Conservation (phyloP, 106 monocot genomes). For the Dioscorea alata region DNA sequence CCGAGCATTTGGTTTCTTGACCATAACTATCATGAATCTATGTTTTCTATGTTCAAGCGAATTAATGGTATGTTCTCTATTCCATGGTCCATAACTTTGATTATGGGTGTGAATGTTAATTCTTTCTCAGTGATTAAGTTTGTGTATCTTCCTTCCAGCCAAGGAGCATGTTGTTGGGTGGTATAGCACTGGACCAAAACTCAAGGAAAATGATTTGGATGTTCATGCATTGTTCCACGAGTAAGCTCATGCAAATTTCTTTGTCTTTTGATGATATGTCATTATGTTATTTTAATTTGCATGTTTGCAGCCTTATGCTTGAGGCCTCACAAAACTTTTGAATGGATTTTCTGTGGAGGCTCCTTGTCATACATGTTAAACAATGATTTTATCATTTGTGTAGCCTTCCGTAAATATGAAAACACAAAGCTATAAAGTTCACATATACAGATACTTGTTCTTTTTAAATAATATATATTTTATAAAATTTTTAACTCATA, state of each 20-base stretch:
- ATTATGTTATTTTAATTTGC: too few species aligned
- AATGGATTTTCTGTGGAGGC: too few species aligned
- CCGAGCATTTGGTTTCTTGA: conserved; percentile 99
- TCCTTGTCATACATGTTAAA: too few species aligned
- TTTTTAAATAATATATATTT: too few species aligned
- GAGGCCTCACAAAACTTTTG: too few species aligned
- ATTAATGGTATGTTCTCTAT: conserved; percentile 66
- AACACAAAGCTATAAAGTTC: too few species aligned
- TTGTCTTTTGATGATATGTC: background rate
- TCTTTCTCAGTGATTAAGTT: background rate
- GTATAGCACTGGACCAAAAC: conserved; percentile 98
- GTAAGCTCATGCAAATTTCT: conserved; percentile 31
- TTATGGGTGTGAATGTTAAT: background rate
- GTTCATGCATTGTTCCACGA: conserved; percentile 85
- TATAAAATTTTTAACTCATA: too few species aligned
- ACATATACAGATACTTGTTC: too few species aligned
- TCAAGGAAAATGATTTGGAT: conserved; percentile 92
- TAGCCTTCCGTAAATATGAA: too few species aligned
- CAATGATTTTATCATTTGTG: too few species aligned
- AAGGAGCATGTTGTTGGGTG: conserved; percentile 99
- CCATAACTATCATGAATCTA: conserved; percentile 96
- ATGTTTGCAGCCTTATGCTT: too few species aligned
- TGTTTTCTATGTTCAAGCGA: conserved; percentile 99
- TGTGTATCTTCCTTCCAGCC: conserved; percentile 34
- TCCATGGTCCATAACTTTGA: background rate